Conservation (phyloP, 2,329 filamentous ascomycete species). For the Verruconis gallopava region DNA sequence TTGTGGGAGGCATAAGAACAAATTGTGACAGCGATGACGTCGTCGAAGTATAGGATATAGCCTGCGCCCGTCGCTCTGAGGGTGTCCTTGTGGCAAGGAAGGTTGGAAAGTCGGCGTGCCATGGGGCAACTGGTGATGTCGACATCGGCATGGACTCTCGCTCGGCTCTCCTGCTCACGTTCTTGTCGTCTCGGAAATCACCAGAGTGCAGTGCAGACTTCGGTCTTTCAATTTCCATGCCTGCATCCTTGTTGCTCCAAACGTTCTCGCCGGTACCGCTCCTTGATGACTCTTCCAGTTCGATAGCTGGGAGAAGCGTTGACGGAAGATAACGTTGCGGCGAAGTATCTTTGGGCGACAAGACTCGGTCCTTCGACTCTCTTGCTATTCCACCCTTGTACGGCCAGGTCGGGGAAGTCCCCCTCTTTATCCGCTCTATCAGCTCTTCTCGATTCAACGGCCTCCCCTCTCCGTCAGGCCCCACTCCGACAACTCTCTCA, state of each 20-base stretch:
- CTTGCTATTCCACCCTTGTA: constrained; percentile 19
- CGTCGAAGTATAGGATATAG: constrained; percentile 29
- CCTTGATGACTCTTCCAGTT: constrained; percentile 23
- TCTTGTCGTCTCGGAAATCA: constrained; percentile 34
- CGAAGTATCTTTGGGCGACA: constrained; percentile 14
- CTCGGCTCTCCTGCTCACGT: background rate
- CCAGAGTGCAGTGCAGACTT: constrained; percentile 57
- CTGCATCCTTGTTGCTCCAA: constrained; percentile 15
- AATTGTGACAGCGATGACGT: constrained; percentile 67
- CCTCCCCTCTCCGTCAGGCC: constrained; percentile 10
- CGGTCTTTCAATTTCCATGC: constrained; percentile 61
- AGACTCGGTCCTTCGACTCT: constrained; percentile 16
- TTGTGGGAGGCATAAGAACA: constrained; percentile 76
- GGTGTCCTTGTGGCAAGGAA: constrained; percentile 14
- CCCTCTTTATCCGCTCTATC: constrained; percentile 72
- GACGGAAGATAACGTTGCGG: constrained; percentile 10
- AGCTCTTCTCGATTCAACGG: constrained; percentile 56
- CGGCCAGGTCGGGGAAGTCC: constrained; percentile 63
- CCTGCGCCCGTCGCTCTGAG: background rate
- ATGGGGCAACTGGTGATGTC: constrained; percentile 45
- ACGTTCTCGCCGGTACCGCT: background rate
- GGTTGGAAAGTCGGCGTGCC: constrained; percentile 37
- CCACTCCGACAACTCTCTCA: background rate
- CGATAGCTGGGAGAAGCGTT: constrained; percentile 23
- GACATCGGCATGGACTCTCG: constrained; percentile 16